Percentiles rank a stretch among this genome's conserved stretches.
These are phyloP conservation scores for Peronosclerospora sorghi DNA, from an alignment of 352 stramenopile genomes.

Conservation along the genomic window DNA sequence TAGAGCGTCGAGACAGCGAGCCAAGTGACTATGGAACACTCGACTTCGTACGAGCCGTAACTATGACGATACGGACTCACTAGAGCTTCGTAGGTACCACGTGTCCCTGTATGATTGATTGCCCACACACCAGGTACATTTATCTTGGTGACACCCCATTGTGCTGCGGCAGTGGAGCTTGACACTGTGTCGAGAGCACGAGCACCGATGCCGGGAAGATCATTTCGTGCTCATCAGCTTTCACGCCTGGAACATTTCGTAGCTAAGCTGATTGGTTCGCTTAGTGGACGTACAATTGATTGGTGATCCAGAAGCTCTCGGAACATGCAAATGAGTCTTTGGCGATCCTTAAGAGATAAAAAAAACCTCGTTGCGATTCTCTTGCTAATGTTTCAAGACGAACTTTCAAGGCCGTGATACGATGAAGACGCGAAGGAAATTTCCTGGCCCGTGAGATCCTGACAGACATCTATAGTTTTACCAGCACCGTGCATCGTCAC, in stretches of 20 bases:
- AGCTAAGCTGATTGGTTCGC: slow-evolving; percentile 37
- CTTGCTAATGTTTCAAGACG: slow-evolving; percentile 24
- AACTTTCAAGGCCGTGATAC: slow-evolving; percentile 22
- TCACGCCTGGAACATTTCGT: slow-evolving; percentile 23
- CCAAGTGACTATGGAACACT: slow-evolving; percentile 24
- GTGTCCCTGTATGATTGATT: slow-evolving; percentile 32
- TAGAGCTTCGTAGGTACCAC: slow-evolving; percentile 23
- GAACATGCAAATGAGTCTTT: slow-evolving; percentile 14
- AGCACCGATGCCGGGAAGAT: slow-evolving; percentile 25
- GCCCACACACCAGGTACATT: slow-evolving; percentile 29
- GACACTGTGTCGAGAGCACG: slow-evolving; percentile 20
- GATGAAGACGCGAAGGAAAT: slow-evolving; percentile 23
- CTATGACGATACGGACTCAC: slow-evolving; percentile 19
- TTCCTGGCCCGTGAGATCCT: slow-evolving; percentile 22
- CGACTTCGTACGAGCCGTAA: slow-evolving; percentile 37
- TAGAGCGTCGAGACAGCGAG: too few species aligned
- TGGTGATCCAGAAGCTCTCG: slow-evolving; percentile 53
- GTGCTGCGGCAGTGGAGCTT: slow-evolving; percentile 6
- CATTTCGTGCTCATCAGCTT: slow-evolving; percentile 27
- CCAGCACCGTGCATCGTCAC: slow-evolving; percentile 36
- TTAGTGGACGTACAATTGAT: slow-evolving; percentile 41
- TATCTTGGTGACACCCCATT: slow-evolving; percentile 28
- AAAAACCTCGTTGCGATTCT: slow-evolving; percentile 24
- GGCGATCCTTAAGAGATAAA: slow-evolving; percentile 15
- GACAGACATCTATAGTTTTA: slow-evolving; percentile 10